phyloP scores from a whole-genome alignment of 2,329 filamentous ascomycete genomes.

The Zymoseptoria pseudotritici region DNA sequence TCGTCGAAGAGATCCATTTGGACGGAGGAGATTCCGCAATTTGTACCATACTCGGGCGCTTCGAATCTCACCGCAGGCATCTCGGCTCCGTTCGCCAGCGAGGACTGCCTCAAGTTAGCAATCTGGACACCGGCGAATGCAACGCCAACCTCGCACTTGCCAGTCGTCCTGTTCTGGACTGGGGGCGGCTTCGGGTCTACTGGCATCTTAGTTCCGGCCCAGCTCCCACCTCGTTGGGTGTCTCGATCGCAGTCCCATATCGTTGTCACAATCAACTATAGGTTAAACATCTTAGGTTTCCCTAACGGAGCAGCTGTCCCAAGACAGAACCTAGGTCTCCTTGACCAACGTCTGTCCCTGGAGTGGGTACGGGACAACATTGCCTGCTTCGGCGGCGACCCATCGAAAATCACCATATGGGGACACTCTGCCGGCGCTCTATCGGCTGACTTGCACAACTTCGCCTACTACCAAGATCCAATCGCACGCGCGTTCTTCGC shows the following conservation, averaged over 20 bases:
- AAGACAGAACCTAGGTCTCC: conserved; percentile 32
- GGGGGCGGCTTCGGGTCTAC: conserved; percentile 40
- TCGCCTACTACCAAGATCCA: conserved; percentile 30
- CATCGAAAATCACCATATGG: conserved; percentile 31
- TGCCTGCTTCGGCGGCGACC: conserved; percentile 36
- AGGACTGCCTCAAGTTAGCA: conserved; percentile 41
- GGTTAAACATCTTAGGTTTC: conserved; percentile 35
- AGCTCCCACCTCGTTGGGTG: conserved; percentile 37
- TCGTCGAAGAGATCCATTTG: conserved; percentile 24
- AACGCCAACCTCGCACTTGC: conserved; percentile 24
- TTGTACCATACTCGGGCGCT: conserved; percentile 6
- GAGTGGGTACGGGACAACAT: conserved; percentile 39
- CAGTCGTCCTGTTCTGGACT: conserved; percentile 41
- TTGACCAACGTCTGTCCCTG: conserved; percentile 33
- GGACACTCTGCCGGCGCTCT: conserved; percentile 28
- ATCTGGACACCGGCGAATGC: conserved; percentile 37
- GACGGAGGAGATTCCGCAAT: conserved; percentile 15
- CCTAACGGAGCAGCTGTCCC: conserved; percentile 24
- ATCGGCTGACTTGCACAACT: conserved; percentile 23
- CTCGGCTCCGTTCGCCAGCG: conserved; percentile 8
- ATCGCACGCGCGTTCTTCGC: conserved; percentile 27
- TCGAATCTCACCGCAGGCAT: conserved; percentile 1
- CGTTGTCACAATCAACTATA: conserved; percentile 36
- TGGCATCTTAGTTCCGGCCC: conserved; percentile 38
- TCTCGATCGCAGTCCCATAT: conserved; percentile 33